Percentiles rank a stretch among this genome's conserved stretches.
These are phyloP conservation scores for Candolleomyces eurysporus DNA, from an alignment of 768 basidiomycete genomes.

Conservation along the genomic window DNA sequence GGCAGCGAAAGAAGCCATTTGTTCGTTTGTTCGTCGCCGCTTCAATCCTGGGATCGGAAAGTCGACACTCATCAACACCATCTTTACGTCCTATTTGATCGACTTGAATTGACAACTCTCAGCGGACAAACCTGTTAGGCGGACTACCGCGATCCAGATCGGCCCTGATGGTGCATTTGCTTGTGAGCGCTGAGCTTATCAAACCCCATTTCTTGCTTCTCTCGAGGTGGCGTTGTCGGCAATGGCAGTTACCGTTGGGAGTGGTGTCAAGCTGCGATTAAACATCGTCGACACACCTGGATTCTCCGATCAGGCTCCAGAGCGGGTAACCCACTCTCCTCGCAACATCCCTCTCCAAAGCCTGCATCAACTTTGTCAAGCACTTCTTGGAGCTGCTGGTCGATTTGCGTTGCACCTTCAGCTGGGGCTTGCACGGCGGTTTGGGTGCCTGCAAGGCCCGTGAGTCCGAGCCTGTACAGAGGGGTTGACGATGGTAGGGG, in stretches of 20 bases:
- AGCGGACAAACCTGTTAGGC: constrained; percentile 64
- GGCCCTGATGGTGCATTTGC: constrained; percentile 80
- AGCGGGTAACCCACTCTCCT: too few relatives aligned
- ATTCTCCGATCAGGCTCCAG: too few relatives aligned
- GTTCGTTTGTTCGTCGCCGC: background rate
- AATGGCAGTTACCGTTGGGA: constrained; percentile 74
- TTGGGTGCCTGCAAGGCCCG: too few relatives aligned
- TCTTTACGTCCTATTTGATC: too few relatives aligned
- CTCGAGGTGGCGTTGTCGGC: background rate
- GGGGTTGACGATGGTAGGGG: too few relatives aligned
- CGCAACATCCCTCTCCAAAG: too few relatives aligned
- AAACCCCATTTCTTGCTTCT: background rate
- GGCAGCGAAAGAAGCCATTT: constrained; percentile 1
- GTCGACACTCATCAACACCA: too few relatives aligned
- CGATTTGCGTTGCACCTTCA: too few relatives aligned
- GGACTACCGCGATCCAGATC: constrained; percentile 96
- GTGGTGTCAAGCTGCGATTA: constrained; percentile 50
- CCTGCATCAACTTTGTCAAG: too few relatives aligned
- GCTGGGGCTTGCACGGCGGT: too few relatives aligned
- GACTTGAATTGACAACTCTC: background rate
- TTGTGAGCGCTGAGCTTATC: background rate
- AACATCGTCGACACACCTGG: constrained; percentile 99
- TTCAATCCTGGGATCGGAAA: background rate
- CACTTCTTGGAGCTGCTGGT: too few relatives aligned
- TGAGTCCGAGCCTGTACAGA: too few relatives aligned